Evolutionary conservation across 2,329 filamentous ascomycete species (phyloP).

Genomic region (Cordyceps fumosorosea): DNA sequence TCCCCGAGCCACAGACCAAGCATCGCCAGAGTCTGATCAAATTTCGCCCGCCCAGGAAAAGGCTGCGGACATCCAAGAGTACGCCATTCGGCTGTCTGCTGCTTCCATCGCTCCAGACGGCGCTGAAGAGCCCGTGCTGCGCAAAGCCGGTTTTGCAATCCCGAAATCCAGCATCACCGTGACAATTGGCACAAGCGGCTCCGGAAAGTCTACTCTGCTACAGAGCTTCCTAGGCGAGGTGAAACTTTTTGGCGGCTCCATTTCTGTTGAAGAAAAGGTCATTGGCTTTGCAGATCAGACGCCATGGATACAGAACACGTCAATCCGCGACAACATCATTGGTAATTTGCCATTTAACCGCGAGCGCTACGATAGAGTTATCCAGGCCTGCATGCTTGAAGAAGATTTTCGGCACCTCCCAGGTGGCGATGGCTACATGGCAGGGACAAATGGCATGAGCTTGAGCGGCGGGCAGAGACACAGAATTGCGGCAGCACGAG

Average conservation of each 20-base stretch:
- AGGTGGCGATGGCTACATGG: not conserved
- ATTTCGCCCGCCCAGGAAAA: not conserved
- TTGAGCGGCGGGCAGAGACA: slow-evolving; percentile 5
- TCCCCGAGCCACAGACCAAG: not conserved
- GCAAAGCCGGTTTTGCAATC: not conserved
- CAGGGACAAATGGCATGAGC: not conserved
- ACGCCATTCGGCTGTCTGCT: not conserved
- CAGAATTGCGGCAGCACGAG: not conserved
- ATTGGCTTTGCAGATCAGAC: not conserved
- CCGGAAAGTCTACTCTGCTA: slow-evolving; percentile 2
- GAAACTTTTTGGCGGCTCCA: not conserved
- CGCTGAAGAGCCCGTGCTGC: not conserved
- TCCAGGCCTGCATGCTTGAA: not conserved
- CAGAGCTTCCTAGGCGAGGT: not conserved
- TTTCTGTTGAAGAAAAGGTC: not conserved
- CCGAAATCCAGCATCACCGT: not conserved
- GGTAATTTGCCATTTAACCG: not conserved
- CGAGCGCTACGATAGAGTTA: not conserved
- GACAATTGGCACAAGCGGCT: not conserved
- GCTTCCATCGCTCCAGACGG: not conserved
- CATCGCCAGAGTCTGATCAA: not conserved
- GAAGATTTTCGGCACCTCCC: not conserved
- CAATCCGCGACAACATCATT: not conserved
- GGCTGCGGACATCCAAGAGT: not conserved
- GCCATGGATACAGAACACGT: not conserved